Evolutionary conservation across 352 stramenopile species (phyloP), one percentile per base, ranked within the genome.

Genomic region (Globisporangium nunn): DNA sequence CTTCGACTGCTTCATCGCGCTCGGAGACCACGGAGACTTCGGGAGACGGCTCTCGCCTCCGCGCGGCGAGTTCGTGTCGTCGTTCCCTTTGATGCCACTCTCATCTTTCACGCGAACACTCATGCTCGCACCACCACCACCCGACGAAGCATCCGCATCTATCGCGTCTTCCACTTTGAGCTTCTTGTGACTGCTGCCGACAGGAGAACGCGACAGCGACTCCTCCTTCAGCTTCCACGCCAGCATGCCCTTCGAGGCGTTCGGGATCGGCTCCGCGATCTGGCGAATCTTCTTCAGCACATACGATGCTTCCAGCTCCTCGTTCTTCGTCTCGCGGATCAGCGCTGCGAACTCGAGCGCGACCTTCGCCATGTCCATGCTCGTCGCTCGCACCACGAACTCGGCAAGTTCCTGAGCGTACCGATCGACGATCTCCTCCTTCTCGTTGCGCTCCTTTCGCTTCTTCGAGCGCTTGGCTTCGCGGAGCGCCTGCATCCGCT

Each of bases 391-490:
- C 10, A 79, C 47, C 37, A 95, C 52, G 55, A 93, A 93, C 7
- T 71, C 57, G 3, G 72, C 69, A 1, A 95, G 64, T n/a, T 86
- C 72, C 17, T 70, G 64, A 6, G 67, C 75, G 44, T 74, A 72
- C 23, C 81, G 67, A 28, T 90, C 79, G 41, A 93, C 74, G 4
- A 72, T 68, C 2, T 87, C 78, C 29, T 91, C 79, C 33, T 87
- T 81, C 43, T 83, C 68, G 50, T 88, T 70, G 23, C 74, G 70
- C 14, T 91, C 67, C 56, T 90, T 88, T 50, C 84, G 80, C 59
- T 93, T 93, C 54, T 91, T 93, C 12, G 71, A 63, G 17, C 85
- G 80, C 63, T 91, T 92, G 28, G 75, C 75, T 67, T 92, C 81
- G 6, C 83, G 81, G 43, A 90, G 80, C 5, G 68, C 79, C 50